Evolutionary conservation across 345 rosid species (phyloP).

Genomic region (Erucastrum elatum): DNA sequence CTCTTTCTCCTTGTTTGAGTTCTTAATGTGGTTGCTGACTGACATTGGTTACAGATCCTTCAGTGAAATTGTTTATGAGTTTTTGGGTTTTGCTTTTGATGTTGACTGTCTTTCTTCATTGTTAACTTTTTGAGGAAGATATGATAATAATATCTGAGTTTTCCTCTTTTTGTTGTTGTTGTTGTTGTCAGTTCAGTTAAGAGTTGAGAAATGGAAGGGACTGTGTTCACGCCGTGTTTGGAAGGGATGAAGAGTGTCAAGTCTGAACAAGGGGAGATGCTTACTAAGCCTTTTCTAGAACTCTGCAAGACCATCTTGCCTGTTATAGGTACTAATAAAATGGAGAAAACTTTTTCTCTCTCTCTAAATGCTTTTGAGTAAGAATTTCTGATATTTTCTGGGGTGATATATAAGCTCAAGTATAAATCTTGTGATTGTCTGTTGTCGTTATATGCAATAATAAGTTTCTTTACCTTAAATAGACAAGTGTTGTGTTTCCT

Average conservation of each 20-base stretch:
- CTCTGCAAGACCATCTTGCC: constrained; percentile 87
- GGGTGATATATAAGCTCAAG: neutral
- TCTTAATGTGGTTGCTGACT: neutral
- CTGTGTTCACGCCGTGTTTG: constrained; percentile 74
- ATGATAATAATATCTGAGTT: neutral
- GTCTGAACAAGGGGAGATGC: constrained; percentile 70
- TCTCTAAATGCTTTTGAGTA: neutral
- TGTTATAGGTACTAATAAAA: constrained; percentile 56
- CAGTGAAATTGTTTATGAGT: neutral
- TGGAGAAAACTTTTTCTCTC: neutral
- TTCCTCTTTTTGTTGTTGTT: neutral
- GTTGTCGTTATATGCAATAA: neutral
- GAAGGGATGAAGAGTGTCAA: constrained; percentile 88
- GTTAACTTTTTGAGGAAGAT: neutral
- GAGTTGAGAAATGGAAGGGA: constrained; percentile 59
- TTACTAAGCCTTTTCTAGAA: constrained; percentile 79
- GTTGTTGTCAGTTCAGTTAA: neutral
- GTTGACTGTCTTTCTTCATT: constrained; percentile 12
- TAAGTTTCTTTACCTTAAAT: neutral
- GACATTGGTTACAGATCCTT: neutral
- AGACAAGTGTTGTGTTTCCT: constrained; percentile 10
- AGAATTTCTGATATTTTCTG: neutral
- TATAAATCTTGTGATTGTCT: neutral
- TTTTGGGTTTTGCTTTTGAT: constrained; percentile 7
- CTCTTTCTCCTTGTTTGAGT: neutral